Evolutionary conservation across 768 basidiomycete species (phyloP).

Genomic region (Hypsizygus marmoreus): DNA sequence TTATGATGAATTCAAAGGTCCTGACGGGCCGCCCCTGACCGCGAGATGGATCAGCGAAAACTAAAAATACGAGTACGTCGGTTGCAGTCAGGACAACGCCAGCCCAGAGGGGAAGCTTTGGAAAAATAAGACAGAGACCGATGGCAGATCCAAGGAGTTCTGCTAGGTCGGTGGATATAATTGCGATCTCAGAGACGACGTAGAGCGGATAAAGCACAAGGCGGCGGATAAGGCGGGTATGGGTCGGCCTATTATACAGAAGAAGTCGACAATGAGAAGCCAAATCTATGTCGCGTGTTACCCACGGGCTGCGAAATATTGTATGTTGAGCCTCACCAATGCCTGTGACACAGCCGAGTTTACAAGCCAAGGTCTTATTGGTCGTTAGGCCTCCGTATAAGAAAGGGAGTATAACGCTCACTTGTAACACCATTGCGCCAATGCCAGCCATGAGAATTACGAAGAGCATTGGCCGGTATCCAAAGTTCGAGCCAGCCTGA

Average conservation of each 20-base stretch:
- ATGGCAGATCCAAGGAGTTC: slow-evolving; percentile 74
- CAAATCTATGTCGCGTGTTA: slow-evolving; percentile 48
- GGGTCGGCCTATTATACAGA: slow-evolving; percentile 52
- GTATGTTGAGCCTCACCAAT: slow-evolving; percentile 41
- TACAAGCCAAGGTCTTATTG: slow-evolving; percentile 60
- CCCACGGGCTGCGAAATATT: neutral
- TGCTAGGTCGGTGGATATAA: slow-evolving; percentile 69
- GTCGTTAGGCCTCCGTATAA: neutral
- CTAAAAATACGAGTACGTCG: slow-evolving; percentile 63
- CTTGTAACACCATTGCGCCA: slow-evolving; percentile 71
- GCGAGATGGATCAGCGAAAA: slow-evolving; percentile 59
- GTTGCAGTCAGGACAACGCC: slow-evolving; percentile 57
- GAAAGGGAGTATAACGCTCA: slow-evolving; percentile 12
- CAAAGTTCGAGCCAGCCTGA: slow-evolving; percentile 73
- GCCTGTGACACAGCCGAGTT: slow-evolving; percentile 70
- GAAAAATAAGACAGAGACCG: slow-evolving; percentile 65
- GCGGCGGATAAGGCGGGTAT: slow-evolving; percentile 48
- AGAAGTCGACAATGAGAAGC: slow-evolving; percentile 59
- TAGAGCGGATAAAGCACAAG: slow-evolving; percentile 59
- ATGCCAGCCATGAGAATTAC: slow-evolving; percentile 65
- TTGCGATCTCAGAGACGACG: slow-evolving; percentile 55
- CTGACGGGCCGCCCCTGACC: slow-evolving; percentile 54
- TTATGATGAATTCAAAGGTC: slow-evolving; percentile 58
- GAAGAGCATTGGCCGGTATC: slow-evolving; percentile 71
- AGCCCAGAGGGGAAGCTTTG: slow-evolving; percentile 56